phyloP scores from a whole-genome alignment of 108 stramenopile species.

The Pseudonitzschia delicatissima region DNA sequence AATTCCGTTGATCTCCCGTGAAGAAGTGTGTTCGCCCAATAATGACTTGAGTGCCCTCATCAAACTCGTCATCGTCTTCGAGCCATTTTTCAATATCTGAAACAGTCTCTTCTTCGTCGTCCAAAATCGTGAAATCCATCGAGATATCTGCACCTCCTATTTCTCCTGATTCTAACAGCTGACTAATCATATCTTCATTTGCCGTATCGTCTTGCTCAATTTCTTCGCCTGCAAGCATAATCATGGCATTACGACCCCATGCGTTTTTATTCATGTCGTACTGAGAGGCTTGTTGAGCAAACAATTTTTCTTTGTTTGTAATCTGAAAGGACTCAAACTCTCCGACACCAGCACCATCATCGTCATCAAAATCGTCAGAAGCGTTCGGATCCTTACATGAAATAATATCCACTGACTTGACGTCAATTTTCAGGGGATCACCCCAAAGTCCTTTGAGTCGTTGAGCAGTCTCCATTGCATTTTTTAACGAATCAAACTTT shows the following conservation, averaged over 20 bases:
- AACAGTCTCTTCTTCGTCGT: slow-evolving; percentile 39
- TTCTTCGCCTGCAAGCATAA: slow-evolving; percentile 75
- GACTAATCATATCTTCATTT: slow-evolving; percentile 23
- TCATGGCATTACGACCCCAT: slow-evolving; percentile 75
- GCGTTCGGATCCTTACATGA: slow-evolving; percentile 29
- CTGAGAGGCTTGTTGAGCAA: not conserved
- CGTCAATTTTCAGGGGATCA: slow-evolving; percentile 61
- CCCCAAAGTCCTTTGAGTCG: slow-evolving; percentile 58
- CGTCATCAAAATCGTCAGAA: not conserved
- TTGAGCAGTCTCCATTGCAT: slow-evolving; percentile 60
- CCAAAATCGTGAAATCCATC: slow-evolving; percentile 32
- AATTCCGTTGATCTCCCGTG: slow-evolving; percentile 74
- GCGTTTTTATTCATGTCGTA: slow-evolving; percentile 12
- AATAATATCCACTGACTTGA: slow-evolving; percentile 66
- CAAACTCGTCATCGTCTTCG: slow-evolving; percentile 54
- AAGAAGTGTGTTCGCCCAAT: slow-evolving; percentile 79
- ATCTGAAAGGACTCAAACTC: not conserved
- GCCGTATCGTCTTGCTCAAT: slow-evolving; percentile 18
- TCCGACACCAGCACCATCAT: not conserved
- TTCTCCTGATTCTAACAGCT: slow-evolving; percentile 28
- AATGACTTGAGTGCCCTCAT: slow-evolving; percentile 72
- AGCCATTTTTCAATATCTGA: slow-evolving; percentile 55
- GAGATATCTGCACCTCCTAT: slow-evolving; percentile 31
- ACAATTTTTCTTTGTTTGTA: not conserved
- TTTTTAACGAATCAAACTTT: slow-evolving; percentile 48